Conservation (phyloP, 164 flowering plant genomes). For the Annona squamosa region DNA sequence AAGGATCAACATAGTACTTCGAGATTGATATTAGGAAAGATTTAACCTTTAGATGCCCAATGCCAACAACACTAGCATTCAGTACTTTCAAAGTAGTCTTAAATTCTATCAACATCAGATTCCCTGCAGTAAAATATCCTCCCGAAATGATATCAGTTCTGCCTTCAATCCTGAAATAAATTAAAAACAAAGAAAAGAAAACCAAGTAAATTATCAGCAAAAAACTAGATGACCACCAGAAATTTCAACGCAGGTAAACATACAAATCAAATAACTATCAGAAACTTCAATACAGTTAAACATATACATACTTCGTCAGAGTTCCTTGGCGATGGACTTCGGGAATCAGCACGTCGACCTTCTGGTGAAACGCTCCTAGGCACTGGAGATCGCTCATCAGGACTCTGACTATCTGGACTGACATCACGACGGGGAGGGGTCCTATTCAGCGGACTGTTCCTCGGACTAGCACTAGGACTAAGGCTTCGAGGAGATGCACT, state of each 20-base stretch:
- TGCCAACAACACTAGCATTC: conserved; percentile 18
- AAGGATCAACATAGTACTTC: conserved; percentile 12
- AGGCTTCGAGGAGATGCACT: conserved; percentile 60
- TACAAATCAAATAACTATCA: background rate
- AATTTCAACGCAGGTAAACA: background rate
- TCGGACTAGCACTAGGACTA: conserved; percentile 35
- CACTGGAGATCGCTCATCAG: conserved; percentile 36
- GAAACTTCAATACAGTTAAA: background rate
- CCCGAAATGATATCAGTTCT: background rate
- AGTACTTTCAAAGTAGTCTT: conserved; percentile 16
- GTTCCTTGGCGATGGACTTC: conserved; percentile 47
- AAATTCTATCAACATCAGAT: background rate
- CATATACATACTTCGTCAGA: conserved; percentile 47
- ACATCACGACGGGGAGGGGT: conserved; percentile 28
- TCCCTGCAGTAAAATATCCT: background rate
- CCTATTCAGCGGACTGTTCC: conserved; percentile 46
- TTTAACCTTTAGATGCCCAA: conserved; percentile 16
- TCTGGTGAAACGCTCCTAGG: conserved; percentile 51
- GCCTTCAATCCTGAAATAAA: conserved; percentile 33
- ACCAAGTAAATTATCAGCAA: background rate
- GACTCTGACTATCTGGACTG: conserved; percentile 41
- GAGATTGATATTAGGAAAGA: background rate
- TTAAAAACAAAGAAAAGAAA: background rate
- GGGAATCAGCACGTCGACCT: conserved; percentile 41
- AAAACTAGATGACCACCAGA: too few species aligned